Base-by-base conservation (phyloP, 2,329 filamentous ascomycete genomes). In the Alternaria conjuncta region DNA sequence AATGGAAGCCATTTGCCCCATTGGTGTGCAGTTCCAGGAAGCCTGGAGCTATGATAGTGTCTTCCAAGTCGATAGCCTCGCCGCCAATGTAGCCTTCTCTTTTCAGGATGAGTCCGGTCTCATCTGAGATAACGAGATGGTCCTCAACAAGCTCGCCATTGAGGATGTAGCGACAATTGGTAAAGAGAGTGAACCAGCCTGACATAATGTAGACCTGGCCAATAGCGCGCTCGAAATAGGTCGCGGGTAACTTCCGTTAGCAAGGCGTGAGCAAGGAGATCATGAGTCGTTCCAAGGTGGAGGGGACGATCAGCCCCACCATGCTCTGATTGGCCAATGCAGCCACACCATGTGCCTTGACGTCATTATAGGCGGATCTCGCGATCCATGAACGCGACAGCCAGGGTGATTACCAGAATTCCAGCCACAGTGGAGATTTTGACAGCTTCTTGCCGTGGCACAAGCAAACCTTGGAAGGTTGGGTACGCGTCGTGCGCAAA, bases 1-100 rank as follows among this genome's bases (percentile, higher is more conserved):
- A 87, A 68, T 87, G 85, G 55, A 87, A 86, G 2, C 84, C 85
- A 71, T 82, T 80, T 53, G 83, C 75, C 55, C 84, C 84, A 68
- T 88, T 88, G 1, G 84, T 86, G 63, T 88, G 86, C 6, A 88
- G 73, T 63, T 88, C 86, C 21, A 87, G 76, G 67, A 86, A 86
- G 4, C 86, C 86, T 10, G 86, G 86, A 6, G 85, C 84, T 57
- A 87, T 77, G 51, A 87, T 84, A 50, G 75, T 79, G 44, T 82
- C 83, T 43, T 84, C 78, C 11, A 87, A 72, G 68, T 87, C 85
- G 50, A 85, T 72, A 12, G 78, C 78, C 45, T 83, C 80, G 26
- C 80, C 82, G 46, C 80, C 81, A 61, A 82, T 82, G 64, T 82
- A 82, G 30, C 81, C 80, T 36, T 81, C 80, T 59, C 77, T 71